A percentile compares a stretch with the other conserved stretches of the same genome.
Conservation (phyloP, 768 basidiomycete genomes). For the Kwoniella europaea region DNA sequence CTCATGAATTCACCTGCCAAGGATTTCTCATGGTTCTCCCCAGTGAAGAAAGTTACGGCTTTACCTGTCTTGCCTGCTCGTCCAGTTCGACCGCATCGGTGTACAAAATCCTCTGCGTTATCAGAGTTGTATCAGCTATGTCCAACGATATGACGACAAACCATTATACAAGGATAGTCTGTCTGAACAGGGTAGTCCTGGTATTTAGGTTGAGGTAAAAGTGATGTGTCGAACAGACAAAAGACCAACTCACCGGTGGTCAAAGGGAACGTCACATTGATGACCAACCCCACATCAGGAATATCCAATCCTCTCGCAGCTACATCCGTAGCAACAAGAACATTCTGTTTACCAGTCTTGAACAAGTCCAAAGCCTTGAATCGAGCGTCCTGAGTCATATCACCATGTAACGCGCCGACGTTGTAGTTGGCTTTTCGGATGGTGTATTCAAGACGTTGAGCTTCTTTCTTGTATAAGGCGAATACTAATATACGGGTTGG, state of each 20-base stretch:
- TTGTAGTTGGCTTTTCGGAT: conserved; percentile 75
- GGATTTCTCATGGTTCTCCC: conserved; percentile 79
- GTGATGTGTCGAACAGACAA: neutral
- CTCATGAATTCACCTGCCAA: conserved; percentile 92
- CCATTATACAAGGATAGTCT: too few relatives aligned
- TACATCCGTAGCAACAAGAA: conserved; percentile 96
- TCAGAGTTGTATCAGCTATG: neutral
- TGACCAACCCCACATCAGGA: conserved; percentile 88
- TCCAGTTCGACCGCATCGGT: conserved; percentile 64
- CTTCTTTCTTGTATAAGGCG: conserved; percentile 97
- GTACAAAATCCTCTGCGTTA: conserved; percentile 50
- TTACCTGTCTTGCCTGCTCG: conserved; percentile 88
- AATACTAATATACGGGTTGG: conserved; percentile 82
- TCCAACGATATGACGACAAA: too few relatives aligned
- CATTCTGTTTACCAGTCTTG: conserved; percentile 74
- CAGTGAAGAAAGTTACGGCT: conserved; percentile 96
- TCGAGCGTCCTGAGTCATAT: conserved; percentile 82
- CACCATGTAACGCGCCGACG: conserved; percentile 85
- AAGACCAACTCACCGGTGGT: conserved; percentile 80
- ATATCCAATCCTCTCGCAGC: conserved; percentile 97
- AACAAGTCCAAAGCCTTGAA: conserved; percentile 86
- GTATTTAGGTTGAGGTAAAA: conserved; percentile 43
- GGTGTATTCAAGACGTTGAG: conserved; percentile 81
- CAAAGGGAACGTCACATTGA: conserved; percentile 95
- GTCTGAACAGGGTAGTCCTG: neutral